Percentiles rank a stretch among this genome's conserved stretches.
These are phyloP conservation scores for Cladosporium sp. DNA, from an alignment of 2,329 filamentous ascomycete species.

Conservation along the genomic window DNA sequence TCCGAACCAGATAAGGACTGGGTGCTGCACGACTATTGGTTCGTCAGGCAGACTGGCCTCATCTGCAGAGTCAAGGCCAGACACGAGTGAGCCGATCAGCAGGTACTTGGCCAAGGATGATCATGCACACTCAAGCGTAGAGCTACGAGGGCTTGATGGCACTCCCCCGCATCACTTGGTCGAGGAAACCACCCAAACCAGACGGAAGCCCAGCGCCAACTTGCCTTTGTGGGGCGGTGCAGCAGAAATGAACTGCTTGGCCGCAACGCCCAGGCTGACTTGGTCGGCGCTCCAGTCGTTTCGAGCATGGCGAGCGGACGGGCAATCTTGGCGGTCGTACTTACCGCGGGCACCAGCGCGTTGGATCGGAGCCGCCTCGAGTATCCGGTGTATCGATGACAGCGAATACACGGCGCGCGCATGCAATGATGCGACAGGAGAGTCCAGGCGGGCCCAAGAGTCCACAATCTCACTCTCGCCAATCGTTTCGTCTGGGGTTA, in stretches of 20 bases:
- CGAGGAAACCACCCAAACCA: not conserved
- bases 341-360: not conserved
- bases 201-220: not conserved
- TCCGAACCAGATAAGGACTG: slow-evolving; percentile 21
- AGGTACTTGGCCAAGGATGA: slow-evolving; percentile 4
- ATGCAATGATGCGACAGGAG: not conserved
- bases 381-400: slow-evolving; percentile 7
- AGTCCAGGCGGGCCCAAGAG: slow-evolving; percentile 7
- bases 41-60: slow-evolving; percentile 22
- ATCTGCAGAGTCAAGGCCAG: slow-evolving; percentile 21
- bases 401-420: not conserved
- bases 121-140: not conserved
- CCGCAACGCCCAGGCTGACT: not conserved
- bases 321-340: not conserved
- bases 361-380: slow-evolving; percentile 1
- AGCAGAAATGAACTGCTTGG: not conserved
- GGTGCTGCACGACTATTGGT: slow-evolving; percentile 20
- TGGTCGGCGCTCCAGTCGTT: not conserved
- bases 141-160: slow-evolving; percentile 2
- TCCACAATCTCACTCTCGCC: not conserved
- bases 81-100: slow-evolving; percentile 1
- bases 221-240: not conserved
- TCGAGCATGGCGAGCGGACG: slow-evolving; percentile 2
- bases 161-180: slow-evolving; percentile 1
- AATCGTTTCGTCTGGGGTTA: not conserved